Base-by-base conservation (phyloP, 2,329 filamentous ascomycete species). In the Lachnellula hyalina region DNA sequence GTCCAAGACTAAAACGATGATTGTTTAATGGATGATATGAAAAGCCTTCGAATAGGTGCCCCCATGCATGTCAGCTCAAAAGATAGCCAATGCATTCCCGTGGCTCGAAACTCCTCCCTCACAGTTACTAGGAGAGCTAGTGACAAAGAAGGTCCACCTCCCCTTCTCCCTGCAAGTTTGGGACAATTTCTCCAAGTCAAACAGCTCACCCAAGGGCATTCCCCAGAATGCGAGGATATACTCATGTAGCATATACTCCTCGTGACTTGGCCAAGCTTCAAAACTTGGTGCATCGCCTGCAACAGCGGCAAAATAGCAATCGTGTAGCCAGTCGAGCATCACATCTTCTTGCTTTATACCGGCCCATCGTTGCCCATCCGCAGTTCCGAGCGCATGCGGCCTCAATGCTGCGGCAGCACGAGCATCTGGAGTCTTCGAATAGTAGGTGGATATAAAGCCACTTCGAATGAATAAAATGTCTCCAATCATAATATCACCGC, bases 381-480 rank as follows among this genome's bases (percentile, higher is more conserved):
- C 69, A 49, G 72, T 71, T 14, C 75, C 75, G 17, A 67, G 58
- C 1, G 55, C 51, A 59, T 73, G 66, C 25, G 70, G 68, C 51
- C 74, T 60, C 2, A 68, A 58, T 21, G 68, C 65, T n/a, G 77
- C 68, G 19, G 76, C 65, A 3, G 65, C 56, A 4, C 68, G 59
- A 1, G 71, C 67, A 21, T 75, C 72, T n/a, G 63, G 59, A 4
- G 70, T 65, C 52, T 73, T 73, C 1, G 72, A 65, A 32, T 66
- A 49, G 52, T 68, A 68, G 4, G 61, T 61, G 34, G 66, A 66
- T 59, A 75, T 74, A 63, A 75, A 81, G 11, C 78, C 77, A 58
- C 67, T 74, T 6, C 79, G 74, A 25, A 80, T 70, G 59, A 81
- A 70, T 3, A 82, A 66, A 35, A 82, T 74, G 58, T 81, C 79